phyloP scores from a whole-genome alignment of 2,329 filamentous ascomycete genomes.

The Botrytis squamosa region DNA sequence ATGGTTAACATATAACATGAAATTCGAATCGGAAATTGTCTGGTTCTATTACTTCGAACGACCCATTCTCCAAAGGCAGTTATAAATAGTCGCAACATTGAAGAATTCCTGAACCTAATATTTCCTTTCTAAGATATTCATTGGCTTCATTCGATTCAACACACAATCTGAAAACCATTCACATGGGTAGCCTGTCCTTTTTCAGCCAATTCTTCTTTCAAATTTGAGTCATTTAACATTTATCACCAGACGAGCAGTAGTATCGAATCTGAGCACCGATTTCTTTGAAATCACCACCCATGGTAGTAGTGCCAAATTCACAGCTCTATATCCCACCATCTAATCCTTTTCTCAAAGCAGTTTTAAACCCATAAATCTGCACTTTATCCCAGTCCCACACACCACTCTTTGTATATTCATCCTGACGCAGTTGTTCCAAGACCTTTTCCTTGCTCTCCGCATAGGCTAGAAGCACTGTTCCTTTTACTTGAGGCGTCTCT shows the following conservation, averaged over 20 bases:
- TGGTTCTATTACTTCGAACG: not conserved
- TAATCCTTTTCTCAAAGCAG: not conserved
- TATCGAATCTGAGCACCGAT: not conserved
- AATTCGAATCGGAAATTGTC: not conserved
- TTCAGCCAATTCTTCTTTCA: not conserved
- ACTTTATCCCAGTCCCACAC: not conserved
- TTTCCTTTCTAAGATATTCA: not conserved
- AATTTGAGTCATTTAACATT: not conserved
- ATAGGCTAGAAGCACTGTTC: not conserved
- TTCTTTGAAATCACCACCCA: too few species aligned
- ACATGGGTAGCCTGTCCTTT: not conserved
- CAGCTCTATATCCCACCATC: not conserved
- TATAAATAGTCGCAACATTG: not conserved
- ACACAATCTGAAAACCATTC: not conserved
- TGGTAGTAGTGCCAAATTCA: not conserved
- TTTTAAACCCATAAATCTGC: not conserved
- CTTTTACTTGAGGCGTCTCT: not conserved
- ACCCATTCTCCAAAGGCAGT: not conserved
- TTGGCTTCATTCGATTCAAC: not conserved
- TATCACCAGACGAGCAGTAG: not conserved
- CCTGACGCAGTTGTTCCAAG: not conserved
- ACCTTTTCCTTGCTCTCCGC: not conserved
- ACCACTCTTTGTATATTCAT: not conserved
- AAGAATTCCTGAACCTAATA: not conserved
- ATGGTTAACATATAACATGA: not conserved